These are phyloP conservation scores for Colletotrichum lupini DNA, from an alignment of 2,329 filamentous ascomycete species.

Conservation along the genomic window DNA sequence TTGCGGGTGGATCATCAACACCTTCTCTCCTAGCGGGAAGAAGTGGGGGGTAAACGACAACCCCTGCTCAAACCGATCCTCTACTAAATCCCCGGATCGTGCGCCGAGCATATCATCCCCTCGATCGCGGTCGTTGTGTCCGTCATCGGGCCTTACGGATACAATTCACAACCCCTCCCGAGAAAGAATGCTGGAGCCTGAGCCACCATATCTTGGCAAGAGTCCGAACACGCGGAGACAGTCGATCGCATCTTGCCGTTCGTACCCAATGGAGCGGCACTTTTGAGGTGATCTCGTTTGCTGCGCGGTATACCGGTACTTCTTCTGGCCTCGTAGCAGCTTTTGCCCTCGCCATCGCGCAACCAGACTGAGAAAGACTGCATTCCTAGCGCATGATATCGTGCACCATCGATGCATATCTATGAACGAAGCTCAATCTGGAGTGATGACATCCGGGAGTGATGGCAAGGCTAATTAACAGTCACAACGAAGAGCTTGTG, in stretches of 20 bases:
- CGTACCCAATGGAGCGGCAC: neutral
- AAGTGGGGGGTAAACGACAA: neutral
- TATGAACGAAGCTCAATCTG: no score
- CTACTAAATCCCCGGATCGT: neutral
- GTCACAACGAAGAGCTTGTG: neutral
- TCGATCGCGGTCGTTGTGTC: neutral
- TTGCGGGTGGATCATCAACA: neutral
- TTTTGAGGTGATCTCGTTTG: neutral
- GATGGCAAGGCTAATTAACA: neutral
- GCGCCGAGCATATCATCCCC: neutral
- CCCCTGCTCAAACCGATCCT: neutral
- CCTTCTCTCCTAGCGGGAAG: neutral
- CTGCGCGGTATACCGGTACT: neutral
- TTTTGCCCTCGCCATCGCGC: neutral
- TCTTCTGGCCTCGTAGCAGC: neutral
- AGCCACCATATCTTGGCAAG: neutral
- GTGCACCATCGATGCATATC: neutral
- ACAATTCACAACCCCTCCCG: neutral
- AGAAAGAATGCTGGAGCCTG: neutral
- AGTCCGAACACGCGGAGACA: neutral
- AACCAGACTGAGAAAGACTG: neutral
- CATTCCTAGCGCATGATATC: neutral
- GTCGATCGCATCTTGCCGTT: neutral
- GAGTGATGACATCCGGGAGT: neutral
- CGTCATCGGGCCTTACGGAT: neutral